Evolutionary conservation across 2,329 filamentous ascomycete genomes (phyloP).

Genomic region (Elsinoe necatrix): DNA sequence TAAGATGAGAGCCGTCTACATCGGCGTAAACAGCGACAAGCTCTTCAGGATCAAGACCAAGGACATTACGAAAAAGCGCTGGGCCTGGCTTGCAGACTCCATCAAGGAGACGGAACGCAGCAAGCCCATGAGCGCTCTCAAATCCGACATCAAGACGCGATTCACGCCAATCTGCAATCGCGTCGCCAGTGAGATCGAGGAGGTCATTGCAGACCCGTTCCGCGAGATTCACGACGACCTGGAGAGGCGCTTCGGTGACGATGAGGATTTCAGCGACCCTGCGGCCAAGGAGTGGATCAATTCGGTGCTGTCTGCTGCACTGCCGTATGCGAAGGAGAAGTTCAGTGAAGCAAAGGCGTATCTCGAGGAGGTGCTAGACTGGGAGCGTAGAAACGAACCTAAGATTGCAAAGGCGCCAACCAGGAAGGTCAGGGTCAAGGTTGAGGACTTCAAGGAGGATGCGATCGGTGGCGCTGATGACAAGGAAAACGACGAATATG

Average conservation of each 20-base stretch:
- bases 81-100: background rate
- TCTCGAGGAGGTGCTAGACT: background rate
- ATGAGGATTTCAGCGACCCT: background rate
- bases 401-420: background rate
- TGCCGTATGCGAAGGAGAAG: background rate
- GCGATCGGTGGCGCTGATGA: background rate
- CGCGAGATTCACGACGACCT: background rate
- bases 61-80: background rate
- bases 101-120: background rate
- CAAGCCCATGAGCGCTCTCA: background rate
- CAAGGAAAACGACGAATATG: background rate
- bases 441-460: background rate
- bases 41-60: background rate
- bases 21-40: background rate
- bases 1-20: background rate
- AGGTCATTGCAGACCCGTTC: background rate
- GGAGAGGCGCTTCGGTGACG: background rate
- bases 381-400: background rate
- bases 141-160: background rate
- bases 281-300: background rate
- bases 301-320: background rate
- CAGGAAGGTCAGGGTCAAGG: background rate
- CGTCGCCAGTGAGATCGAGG: background rate
- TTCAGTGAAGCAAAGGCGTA: background rate
- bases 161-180: background rate